phyloP scores from a whole-genome alignment of 2,329 filamentous ascomycete genomes.

The Fusarium floridanum region DNA sequence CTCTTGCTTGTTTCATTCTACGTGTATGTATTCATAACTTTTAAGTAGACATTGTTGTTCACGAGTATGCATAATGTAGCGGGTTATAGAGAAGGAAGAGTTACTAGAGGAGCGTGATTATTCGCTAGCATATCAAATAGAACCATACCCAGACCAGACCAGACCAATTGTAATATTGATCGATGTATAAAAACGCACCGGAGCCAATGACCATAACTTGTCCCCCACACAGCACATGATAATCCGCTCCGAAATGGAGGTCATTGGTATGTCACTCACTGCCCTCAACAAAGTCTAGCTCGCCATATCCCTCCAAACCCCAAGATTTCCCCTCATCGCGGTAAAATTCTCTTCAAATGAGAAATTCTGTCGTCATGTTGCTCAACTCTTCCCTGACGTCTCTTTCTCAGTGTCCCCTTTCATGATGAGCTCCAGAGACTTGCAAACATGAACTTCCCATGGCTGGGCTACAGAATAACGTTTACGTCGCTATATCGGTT shows the following conservation, averaged over 20 bases:
- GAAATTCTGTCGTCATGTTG: neutral
- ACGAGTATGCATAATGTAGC: neutral
- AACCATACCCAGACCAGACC: fast-evolving
- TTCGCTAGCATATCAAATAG: neutral
- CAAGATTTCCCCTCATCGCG: neutral
- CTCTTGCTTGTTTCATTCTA: neutral
- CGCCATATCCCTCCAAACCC: neutral
- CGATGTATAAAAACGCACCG: neutral
- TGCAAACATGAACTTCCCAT: slow-evolving; percentile 15
- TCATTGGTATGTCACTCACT: neutral
- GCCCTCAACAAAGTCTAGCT: neutral
- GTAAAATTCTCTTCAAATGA: neutral
- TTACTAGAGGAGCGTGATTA: neutral
- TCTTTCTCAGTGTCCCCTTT: neutral
- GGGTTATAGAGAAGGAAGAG: neutral
- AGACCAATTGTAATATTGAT: too few relatives aligned
- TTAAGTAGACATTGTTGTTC: neutral
- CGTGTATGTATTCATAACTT: neutral
- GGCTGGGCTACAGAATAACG: slow-evolving; percentile 37
- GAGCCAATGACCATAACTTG: neutral
- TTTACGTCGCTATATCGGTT: slow-evolving; percentile 36
- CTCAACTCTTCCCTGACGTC: neutral
- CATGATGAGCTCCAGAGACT: slow-evolving; percentile 1
- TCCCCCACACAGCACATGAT: neutral
- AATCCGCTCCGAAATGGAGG: neutral